These are phyloP conservation scores for Acanthamoeba divionensis DNA, from an alignment of 208 protist species.

Conservation along the genomic window DNA sequence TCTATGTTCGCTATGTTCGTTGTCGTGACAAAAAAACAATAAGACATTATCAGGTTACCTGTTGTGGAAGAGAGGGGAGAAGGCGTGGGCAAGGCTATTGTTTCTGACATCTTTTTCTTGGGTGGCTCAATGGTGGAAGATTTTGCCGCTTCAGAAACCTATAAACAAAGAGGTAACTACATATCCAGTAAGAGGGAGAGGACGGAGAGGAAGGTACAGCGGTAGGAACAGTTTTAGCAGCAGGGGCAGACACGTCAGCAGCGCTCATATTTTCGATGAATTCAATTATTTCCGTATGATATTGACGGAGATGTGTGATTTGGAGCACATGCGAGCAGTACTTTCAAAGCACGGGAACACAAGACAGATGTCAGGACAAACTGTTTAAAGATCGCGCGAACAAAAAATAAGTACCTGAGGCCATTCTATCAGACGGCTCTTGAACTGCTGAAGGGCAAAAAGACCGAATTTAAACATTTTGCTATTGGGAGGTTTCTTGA, in stretches of 20 bases:
- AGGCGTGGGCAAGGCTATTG: no score
- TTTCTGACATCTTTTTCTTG: no score
- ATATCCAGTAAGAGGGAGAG: no score
- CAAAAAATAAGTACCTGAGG: constrained; percentile 79
- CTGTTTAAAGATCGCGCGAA: neutral
- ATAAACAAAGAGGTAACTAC: no score
- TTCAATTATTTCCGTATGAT: constrained; percentile 68
- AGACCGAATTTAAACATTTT: constrained; percentile 95
- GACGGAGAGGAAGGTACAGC: neutral
- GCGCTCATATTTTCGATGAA: constrained; percentile 64
- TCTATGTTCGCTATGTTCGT: neutral
- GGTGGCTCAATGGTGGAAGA: no score
- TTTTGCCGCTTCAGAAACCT: no score
- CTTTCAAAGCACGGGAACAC: neutral
- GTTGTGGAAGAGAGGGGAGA: neutral
- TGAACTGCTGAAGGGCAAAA: constrained; percentile 92
- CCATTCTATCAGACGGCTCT: constrained; percentile 92
- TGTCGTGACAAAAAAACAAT: neutral
- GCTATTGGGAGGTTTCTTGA: constrained; percentile 86
- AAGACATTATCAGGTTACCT: neutral
- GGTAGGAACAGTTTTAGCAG: constrained; percentile 11
- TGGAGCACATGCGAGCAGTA: constrained; percentile 78
- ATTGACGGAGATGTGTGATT: constrained; percentile 73
- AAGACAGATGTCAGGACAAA: neutral
- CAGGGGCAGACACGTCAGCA: neutral